A percentile compares a stretch with the other conserved stretches of the same genome.
phyloP scores from a whole-genome alignment of 345 rosid genomes.

The Eucalyptus cloeziana region DNA sequence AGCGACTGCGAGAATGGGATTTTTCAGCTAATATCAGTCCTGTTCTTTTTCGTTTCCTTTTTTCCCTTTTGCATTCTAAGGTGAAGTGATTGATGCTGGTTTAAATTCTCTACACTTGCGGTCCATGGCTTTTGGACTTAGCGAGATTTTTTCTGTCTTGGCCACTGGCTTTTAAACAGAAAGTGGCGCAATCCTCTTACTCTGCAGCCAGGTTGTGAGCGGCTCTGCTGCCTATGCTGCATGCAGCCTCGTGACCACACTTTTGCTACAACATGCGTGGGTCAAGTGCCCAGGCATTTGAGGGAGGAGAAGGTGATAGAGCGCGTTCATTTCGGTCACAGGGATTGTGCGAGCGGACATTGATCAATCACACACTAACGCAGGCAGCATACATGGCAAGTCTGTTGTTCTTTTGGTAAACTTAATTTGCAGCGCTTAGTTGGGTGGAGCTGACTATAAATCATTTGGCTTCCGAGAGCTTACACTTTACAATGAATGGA shows the following conservation, averaged over 20 bases:
- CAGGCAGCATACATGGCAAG: background rate
- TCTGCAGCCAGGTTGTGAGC: constrained; percentile 66
- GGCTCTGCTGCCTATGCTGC: constrained; percentile 68
- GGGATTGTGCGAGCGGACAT: constrained; percentile 70
- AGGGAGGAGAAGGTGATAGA: constrained; percentile 78
- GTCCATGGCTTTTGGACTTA: background rate
- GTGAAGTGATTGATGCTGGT: background rate
- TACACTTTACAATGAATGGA: background rate
- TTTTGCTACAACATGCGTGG: constrained; percentile 64
- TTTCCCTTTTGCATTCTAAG: background rate
- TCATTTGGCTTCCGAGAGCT: background rate
- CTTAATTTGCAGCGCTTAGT: background rate
- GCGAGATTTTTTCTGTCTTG: background rate
- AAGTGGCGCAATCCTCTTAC: background rate
- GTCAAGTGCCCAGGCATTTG: constrained; percentile 61
- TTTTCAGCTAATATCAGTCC: background rate
- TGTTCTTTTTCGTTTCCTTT: background rate
- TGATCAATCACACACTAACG: background rate
- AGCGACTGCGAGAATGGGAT: background rate
- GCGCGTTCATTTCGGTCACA: constrained; percentile 71
- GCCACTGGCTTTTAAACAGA: background rate
- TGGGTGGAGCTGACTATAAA: background rate
- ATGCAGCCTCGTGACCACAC: constrained; percentile 60
- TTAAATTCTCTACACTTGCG: background rate
- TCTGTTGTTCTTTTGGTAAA: background rate